These are phyloP conservation scores for Cordyceps fumosorosea DNA, from an alignment of 2,329 filamentous ascomycete genomes.

Conservation along the genomic window DNA sequence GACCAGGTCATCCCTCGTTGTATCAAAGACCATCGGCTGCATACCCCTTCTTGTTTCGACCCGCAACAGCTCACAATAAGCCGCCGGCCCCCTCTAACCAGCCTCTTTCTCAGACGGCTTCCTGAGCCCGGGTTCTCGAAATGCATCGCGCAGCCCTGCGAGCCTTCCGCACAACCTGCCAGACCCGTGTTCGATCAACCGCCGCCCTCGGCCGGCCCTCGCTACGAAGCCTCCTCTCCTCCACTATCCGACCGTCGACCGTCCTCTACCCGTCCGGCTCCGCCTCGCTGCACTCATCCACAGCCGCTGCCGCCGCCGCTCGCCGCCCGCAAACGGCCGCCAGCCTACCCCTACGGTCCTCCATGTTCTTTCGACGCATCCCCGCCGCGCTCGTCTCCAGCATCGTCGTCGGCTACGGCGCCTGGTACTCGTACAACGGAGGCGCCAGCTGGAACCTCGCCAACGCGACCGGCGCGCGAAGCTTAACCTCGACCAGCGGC, in stretches of 20 bases:
- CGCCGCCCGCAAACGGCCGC: constrained; percentile 30
- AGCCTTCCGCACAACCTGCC: constrained; percentile 62
- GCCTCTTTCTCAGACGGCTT: constrained; percentile 21
- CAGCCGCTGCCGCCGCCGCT: constrained; percentile 15
- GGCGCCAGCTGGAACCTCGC: constrained; percentile 26
- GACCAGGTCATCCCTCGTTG: not conserved
- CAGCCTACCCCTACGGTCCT: constrained; percentile 52
- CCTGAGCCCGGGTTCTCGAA: constrained; percentile 15
- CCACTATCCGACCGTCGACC: constrained; percentile 12
- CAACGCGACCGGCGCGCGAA: constrained; percentile 30
- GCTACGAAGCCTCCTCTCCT: constrained; percentile 5
- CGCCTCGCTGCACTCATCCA: constrained; percentile 16
- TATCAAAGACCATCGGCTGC: not conserved
- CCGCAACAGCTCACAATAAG: not conserved
- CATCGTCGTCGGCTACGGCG: constrained; percentile 63
- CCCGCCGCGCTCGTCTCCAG: constrained; percentile 61
- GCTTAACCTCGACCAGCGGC: constrained; percentile 34
- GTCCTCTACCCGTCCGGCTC: constrained; percentile 20
- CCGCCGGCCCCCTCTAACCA: not conserved
- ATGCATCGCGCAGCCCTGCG: constrained; percentile 71
- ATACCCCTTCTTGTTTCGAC: not conserved
- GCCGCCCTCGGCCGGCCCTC: constrained; percentile 46
- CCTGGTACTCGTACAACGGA: constrained; percentile 63
- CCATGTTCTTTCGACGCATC: constrained; percentile 69
- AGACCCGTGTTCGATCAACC: constrained; percentile 48